phyloP scores from a whole-genome alignment of 2,329 filamentous ascomycete species.

The Saccharata proteae region DNA sequence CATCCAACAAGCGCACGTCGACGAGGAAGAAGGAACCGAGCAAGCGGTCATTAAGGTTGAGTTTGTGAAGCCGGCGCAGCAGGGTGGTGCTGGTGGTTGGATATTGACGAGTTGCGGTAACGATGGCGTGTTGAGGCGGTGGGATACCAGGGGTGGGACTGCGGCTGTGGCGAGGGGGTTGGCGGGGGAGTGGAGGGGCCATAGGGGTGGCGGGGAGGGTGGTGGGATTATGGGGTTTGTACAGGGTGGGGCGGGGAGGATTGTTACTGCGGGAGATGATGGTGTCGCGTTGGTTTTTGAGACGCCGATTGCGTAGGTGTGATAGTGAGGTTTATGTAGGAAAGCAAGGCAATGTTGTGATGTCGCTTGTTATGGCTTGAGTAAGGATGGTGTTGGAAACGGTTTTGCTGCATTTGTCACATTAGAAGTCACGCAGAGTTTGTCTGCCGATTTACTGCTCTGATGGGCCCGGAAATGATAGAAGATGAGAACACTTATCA shows the following conservation, averaged over 20 bases:
- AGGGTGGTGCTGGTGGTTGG: constrained; percentile 34
- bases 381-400: too few species aligned
- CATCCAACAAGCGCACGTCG: constrained; percentile 68
- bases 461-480: too few species aligned
- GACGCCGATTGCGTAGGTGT: constrained; percentile 9
- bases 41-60: constrained; percentile 87
- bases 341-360: too few species aligned
- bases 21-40: constrained; percentile 47
- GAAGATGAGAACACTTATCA: too few species aligned
- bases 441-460: too few species aligned
- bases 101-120: constrained; percentile 79
- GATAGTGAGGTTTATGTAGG: too few species aligned
- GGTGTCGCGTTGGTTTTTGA: constrained; percentile 57
- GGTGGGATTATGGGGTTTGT: constrained; percentile 88
- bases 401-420: too few species aligned
- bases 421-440: too few species aligned
- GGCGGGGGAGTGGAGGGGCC: constrained; percentile 80
- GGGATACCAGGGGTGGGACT: constrained; percentile 66
- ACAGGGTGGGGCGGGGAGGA: constrained; percentile 33
- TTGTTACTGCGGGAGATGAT: constrained; percentile 90
- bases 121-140: constrained; percentile 80
- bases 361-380: too few species aligned
- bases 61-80: constrained; percentile 48
- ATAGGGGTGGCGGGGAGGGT: constrained; percentile 71
- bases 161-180: constrained; percentile 56